Evolutionary conservation across 306 rosid genomes (phyloP).

Genomic region (Ormosia emarginata): DNA sequence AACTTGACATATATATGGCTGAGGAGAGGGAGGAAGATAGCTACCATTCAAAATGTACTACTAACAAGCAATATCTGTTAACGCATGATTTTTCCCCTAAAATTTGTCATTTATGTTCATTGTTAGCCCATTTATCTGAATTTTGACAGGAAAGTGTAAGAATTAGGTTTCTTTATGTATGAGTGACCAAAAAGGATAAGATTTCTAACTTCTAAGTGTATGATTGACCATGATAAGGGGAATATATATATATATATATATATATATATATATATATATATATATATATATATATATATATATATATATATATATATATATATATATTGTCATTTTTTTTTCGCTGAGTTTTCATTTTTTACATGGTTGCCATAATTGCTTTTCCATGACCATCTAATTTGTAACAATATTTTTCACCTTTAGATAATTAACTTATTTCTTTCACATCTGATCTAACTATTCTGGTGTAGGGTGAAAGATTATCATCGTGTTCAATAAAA

Average conservation of each 20-base stretch:
- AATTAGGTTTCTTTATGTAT: not conserved
- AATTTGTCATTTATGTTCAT: not conserved
- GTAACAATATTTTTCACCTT: not conserved
- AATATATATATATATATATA: too few species aligned
- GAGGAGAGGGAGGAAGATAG: too few species aligned
- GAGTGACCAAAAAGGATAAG: constrained; percentile 1
- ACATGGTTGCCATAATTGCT: not conserved
- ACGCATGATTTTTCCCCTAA: not conserved
- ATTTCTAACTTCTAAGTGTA: not conserved
- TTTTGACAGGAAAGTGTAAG: constrained; percentile 19
- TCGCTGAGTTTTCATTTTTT: not conserved
- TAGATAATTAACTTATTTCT: too few species aligned
- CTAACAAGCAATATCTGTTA: too few species aligned
- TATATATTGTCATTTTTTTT: not conserved
- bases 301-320: too few species aligned
- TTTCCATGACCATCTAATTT: not conserved
- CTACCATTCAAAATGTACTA: too few species aligned
- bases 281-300: too few species aligned
- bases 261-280: too few species aligned
- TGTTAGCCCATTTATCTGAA: not conserved
- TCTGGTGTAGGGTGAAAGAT: too few species aligned
- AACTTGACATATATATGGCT: too few species aligned
- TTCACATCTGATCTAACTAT: too few species aligned
- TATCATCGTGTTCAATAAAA: too few species aligned
- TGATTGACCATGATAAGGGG: not conserved